Conservation (phyloP, 1,139 yeast species). For the Eremothecium sinecaudum region DNA sequence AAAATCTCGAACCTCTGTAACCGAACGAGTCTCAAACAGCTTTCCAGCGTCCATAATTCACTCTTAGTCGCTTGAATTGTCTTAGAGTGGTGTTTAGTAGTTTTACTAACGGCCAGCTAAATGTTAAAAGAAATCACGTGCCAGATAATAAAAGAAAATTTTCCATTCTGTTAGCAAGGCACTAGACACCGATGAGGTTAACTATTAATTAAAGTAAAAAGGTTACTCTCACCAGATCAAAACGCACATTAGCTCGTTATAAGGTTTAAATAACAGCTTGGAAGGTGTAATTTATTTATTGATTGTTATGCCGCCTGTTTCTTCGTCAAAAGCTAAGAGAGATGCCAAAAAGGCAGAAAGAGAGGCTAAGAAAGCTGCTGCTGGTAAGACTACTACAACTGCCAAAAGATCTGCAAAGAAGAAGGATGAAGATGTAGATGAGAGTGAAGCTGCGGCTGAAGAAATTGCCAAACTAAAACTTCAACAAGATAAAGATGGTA, state of each 20-base stretch:
- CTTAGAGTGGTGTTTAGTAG: too few species aligned
- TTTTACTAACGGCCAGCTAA: too few species aligned
- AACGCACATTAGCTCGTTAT: too few species aligned
- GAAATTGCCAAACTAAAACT: slow-evolving; percentile 79
- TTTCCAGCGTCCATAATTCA: neutral
- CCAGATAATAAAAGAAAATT: too few species aligned
- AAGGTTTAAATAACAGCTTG: too few species aligned
- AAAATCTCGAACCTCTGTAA: slow-evolving; percentile 17
- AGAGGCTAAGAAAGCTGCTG: slow-evolving; percentile 77
- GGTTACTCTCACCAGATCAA: too few species aligned
- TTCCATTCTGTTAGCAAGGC: too few species aligned
- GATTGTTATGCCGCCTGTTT: slow-evolving; percentile 35
- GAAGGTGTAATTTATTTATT: too few species aligned
- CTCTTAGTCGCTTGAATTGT: too few species aligned
- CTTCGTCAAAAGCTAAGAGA: slow-evolving; percentile 96
- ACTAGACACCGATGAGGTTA: too few species aligned
- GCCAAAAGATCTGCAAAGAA: slow-evolving; percentile 52
- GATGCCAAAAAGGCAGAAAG: slow-evolving; percentile 95
- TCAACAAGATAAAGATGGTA: slow-evolving; percentile 87
- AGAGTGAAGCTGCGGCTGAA: slow-evolving; percentile 55
- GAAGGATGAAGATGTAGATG: slow-evolving; percentile 31
- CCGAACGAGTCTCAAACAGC: slow-evolving; percentile 13
- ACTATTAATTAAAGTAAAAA: too few species aligned
- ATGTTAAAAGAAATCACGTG: too few species aligned
- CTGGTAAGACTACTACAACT: slow-evolving; percentile 60